Evolutionary conservation across 1,284 basidiomycete species (phyloP), one percentile per base, ranked within the genome.

Genomic region (Ganoderma lingzhi): DNA sequence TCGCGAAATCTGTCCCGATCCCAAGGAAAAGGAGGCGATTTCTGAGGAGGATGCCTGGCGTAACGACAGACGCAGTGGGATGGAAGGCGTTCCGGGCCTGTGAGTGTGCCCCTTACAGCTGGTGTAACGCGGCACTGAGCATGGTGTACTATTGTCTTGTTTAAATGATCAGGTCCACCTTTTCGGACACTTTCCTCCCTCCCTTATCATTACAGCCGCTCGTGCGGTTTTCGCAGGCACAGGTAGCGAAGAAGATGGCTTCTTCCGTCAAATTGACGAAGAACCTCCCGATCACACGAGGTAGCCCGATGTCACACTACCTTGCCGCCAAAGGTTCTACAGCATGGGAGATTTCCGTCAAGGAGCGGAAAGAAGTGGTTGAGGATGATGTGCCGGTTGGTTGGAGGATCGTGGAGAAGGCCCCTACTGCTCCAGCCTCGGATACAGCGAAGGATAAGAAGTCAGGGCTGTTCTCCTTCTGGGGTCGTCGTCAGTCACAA

Each of bases 291-390:
- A 75, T 87, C 35, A 84, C 88, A 6, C 84, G 84, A 30, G 78
- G 76, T 48, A 91, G 92, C 73, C 92, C 92, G 2, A 84, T 93
- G 79, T 84, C 89, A 12, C 83, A 87, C 67, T 88, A 91, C 74
- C 76, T 91, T 51, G 82, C 87, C 10, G 87, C 90, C 0, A 92
- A 90, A 78, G 91, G 91, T 1, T 90, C 90, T 4, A 86, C 86
- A 19, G 87, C 91, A 39, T 94, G 93, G 93, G 90, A 93, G 76
- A 83, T 83, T 14, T 85, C 89, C 15, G 81, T 93, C 0, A 92
- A 88, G 78, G 82, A 86, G 3, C 82, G 81, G 59, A 84, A 85
- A 45, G 87, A 86, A 23, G 70, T 82, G 44, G 71, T 80, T n/a
- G 80, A 83, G 39, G 88, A 91, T 71, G 79, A 88, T 70, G 78